Base-by-base conservation (phyloP, 83 land plant species). In the Thuja plicata region DNA sequence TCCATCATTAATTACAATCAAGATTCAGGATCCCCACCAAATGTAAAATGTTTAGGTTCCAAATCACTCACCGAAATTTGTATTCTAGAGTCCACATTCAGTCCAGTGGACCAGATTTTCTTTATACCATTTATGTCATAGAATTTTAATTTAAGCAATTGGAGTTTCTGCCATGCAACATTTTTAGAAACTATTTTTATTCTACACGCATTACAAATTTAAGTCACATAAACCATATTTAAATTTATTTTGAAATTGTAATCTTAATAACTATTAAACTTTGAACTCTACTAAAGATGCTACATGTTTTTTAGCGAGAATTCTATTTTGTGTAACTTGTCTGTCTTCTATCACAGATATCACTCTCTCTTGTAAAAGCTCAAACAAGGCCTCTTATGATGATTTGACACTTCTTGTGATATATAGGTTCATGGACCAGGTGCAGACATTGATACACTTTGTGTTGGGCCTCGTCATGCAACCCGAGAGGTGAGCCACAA, bases 361-460 rank as follows among this genome's bases (percentile, higher is more conserved):
- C 30, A 24, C 24, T 79, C 13, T 88, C n/a, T 88, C 27, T n/a
- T 73, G 0, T 76, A 17, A 52, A 52, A 21, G 5, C n/a, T 78
- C 9, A 80, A 77, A 40, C n/a, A 79, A 70, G 24, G 10, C 80
- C 27, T 30, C 70, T 87, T 87, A 15, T 7, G 13, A 3, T 73
- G 34, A 73, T 32, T 35, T 37, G 24, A 17, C n/a, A 50, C 85
- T 9, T 87, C 43, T 15, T 80, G 55, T 90, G 37, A 66, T 66
- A 80, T 85, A 27, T 74, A 97, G 99, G 99, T 97, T 16, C 99
- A 96, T 93, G 97, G 99, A 9, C 99, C 99, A 85, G 97, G 99
- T 35, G 95, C 99, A 60, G 99, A 98, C 90, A 95, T 98, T 88
- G 99, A 98, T 87, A 95, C 99, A 37, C 91, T 98, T 87, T 98